phyloP scores from a whole-genome alignment of 352 stramenopile genomes.

The Phytophthora brassicae region DNA sequence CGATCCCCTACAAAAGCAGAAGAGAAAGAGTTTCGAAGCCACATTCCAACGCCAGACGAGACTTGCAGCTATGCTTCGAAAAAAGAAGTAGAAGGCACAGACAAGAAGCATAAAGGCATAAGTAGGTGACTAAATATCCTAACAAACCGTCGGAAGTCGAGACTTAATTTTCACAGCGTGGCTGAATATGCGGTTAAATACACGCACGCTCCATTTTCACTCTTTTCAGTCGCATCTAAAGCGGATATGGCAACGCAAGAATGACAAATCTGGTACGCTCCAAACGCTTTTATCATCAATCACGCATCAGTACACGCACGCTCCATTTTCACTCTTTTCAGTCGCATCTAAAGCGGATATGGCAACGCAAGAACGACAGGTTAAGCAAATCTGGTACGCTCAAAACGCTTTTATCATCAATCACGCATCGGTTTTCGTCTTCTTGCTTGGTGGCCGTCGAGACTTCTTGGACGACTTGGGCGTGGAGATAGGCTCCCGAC shows the following conservation, averaged over 20 bases:
- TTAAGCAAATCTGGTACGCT: conserved; percentile 13
- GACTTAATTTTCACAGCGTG: conserved; percentile 16
- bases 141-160: conserved; percentile 11
- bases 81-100: conserved; percentile 34
- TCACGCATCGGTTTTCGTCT: conserved; percentile 60
- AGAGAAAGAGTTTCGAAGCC: conserved; percentile 45
- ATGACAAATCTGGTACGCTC: conserved; percentile 8
- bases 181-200: conserved; percentile 32
- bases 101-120: conserved; percentile 13
- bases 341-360: conserved; percentile 5
- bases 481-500: conserved; percentile 58
- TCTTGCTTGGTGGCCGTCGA: conserved; percentile 58
- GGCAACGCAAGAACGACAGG: conserved; percentile 3
- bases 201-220: conserved; percentile 12
- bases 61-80: conserved; percentile 56
- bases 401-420: conserved; percentile 18
- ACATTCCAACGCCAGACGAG: conserved; percentile 51
- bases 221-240: conserved; percentile 13
- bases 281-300: conserved; percentile 21
- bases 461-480: conserved; percentile 65
- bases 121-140: conserved; percentile 14
- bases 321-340: conserved; percentile 12
- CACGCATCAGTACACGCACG: conserved; percentile 43
- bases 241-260: background rate
- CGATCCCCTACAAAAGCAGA: conserved; percentile 33